These are phyloP conservation scores for Metschnikowia vanudenii DNA, from an alignment of 805 yeast species.

Conservation along the genomic window DNA sequence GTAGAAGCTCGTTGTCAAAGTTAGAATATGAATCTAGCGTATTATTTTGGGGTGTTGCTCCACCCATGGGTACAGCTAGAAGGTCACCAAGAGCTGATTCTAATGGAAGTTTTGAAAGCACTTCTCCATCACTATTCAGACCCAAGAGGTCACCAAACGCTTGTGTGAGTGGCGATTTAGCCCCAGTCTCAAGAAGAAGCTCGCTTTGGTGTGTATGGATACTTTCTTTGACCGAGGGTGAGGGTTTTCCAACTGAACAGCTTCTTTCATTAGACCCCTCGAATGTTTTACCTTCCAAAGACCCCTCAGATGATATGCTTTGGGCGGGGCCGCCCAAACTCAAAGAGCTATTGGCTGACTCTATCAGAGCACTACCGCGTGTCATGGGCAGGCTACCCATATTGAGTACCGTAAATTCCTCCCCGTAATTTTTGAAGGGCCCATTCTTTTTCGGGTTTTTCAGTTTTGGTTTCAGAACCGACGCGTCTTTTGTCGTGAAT, in stretches of 20 bases:
- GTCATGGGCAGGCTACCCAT: neutral
- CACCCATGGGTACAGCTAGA: neutral
- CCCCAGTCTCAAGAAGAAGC: neutral
- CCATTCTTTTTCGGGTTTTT: neutral
- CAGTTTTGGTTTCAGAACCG: neutral
- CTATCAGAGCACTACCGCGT: neutral
- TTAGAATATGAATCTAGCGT: neutral
- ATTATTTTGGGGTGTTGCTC: neutral
- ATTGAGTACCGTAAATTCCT: neutral
- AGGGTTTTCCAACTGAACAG: too few relatives aligned
- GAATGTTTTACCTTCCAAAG: neutral
- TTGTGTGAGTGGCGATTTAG: slow-evolving; percentile 14
- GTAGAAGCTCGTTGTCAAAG: slow-evolving; percentile 18
- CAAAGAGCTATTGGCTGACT: neutral
- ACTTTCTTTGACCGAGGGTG: too few relatives aligned
- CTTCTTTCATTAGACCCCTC: too few relatives aligned
- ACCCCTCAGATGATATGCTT: neutral
- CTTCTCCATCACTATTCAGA: neutral
- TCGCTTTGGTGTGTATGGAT: too few relatives aligned
- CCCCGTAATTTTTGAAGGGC: neutral
- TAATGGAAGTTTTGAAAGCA: neutral
- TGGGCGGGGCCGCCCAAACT: neutral
- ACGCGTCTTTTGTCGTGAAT: neutral
- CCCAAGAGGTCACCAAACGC: slow-evolving; percentile 13
- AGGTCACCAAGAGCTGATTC: slow-evolving; percentile 1